Base-by-base conservation (phyloP, 305 asterid genomes). In the Fraxinus nigra region DNA sequence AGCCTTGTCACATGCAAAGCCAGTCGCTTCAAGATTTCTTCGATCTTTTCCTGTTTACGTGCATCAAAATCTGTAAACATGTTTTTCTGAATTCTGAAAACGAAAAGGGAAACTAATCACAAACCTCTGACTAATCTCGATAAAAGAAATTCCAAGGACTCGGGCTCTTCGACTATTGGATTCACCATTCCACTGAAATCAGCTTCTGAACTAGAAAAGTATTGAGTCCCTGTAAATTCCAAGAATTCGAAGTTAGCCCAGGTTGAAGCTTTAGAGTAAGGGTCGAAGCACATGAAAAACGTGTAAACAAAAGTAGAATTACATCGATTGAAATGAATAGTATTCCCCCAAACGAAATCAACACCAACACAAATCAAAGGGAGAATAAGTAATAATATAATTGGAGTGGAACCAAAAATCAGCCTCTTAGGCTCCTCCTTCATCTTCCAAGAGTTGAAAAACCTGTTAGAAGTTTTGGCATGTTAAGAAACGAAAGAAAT, bases 1-100 rank as follows among this genome's bases (percentile, higher is more conserved):
- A 0, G 91, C 79, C 1, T 28, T 75, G 33, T 89, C 86, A 79
- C 93, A 91, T 3, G 92, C 97, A 80, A 91, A 92, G 3, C 97
- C 93, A 0, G 87, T 86, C 0, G 74, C 59, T 14, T 90, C 90
- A 10, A 92, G 90, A 48, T 81, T 81, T 76, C 79, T 80, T 33
- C 87, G 72, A 80, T 92, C 90, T 54, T 90, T 90, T 7, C 91
- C 94, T 92, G 89, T 76, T 84, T 20, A 16, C 16, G 46, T 11
- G 1, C 22, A 70, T 6, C 76, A 37, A 59, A n/a, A 46, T 46
- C 56, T 3, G 56, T 24, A n/a, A 30, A 5, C 32, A 20, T 51
- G 20, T 28, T 20, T 37, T 7, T 8, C 6, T 24, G 13, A 10
- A 16, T 38, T 10, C 5, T 7, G 24, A 38, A 4, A 28, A 28